A percentile compares a stretch with the other conserved stretches of the same genome.
Evolutionary conservation across 768 basidiomycete species (phyloP).

Genomic region (Leucocoprinus birnbaumii): DNA sequence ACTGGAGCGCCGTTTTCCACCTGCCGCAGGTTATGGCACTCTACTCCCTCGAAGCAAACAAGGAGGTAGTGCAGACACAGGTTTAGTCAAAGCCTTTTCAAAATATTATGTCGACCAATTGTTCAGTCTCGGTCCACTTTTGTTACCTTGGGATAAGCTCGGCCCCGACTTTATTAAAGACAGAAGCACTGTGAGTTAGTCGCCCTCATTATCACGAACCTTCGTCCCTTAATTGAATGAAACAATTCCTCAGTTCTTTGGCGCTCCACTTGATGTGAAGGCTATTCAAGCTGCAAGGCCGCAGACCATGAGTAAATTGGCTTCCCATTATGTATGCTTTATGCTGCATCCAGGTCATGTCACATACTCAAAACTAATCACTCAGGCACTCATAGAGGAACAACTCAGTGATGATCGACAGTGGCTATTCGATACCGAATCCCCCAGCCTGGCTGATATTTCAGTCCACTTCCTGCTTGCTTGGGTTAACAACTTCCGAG

Average conservation of each 20-base stretch:
- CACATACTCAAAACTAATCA: background rate
- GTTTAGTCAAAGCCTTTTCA: slow-evolving; percentile 44
- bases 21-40: slow-evolving; percentile 42
- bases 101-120: slow-evolving; percentile 45
- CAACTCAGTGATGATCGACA: slow-evolving; percentile 51
- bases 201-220: background rate
- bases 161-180: slow-evolving; percentile 47
- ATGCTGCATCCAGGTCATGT: background rate
- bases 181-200: slow-evolving; percentile 36
- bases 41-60: slow-evolving; percentile 45
- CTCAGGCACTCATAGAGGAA: slow-evolving; percentile 30
- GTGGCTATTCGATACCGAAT: slow-evolving; percentile 55
- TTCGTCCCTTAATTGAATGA: background rate
- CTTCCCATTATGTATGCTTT: slow-evolving; percentile 43
- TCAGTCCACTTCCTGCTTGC: slow-evolving; percentile 45
- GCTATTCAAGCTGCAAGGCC: slow-evolving; percentile 29
- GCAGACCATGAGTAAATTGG: slow-evolving; percentile 32
- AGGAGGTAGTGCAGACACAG: slow-evolving; percentile 38
- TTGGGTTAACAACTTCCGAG: slow-evolving; percentile 39
- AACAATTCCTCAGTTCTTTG: slow-evolving; percentile 23
- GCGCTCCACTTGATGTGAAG: slow-evolving; percentile 35
- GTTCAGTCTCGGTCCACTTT: slow-evolving; percentile 35
- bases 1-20: slow-evolving; percentile 55
- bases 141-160: slow-evolving; percentile 48
- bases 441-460: slow-evolving; percentile 50